Conservation (phyloP, 1,284 basidiomycete species). For the Ceratobasidium sp. region DNA sequence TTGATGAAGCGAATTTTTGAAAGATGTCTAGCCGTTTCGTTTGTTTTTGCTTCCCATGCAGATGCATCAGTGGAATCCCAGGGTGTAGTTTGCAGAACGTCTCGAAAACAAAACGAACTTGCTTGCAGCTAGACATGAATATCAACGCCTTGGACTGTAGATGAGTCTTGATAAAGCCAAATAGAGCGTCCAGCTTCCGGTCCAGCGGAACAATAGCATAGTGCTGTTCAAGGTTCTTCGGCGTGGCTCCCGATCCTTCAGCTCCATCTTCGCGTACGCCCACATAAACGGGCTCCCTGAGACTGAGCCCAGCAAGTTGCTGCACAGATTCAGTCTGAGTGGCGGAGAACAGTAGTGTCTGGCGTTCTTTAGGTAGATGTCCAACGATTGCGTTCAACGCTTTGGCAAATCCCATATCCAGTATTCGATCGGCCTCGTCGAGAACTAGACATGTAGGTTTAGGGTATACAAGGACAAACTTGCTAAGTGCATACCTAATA, state of each 20-base stretch:
- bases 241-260: conserved; percentile 64
- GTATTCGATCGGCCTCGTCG: conserved; percentile 96
- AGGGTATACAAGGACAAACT: conserved; percentile 4
- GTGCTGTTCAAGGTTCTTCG: conserved; percentile 86
- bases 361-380: conserved; percentile 86
- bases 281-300: conserved; percentile 86
- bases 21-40: conserved; percentile 87
- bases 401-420: conserved; percentile 95
- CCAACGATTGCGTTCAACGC: conserved; percentile 91
- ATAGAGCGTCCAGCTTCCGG: conserved; percentile 91
- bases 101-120: conserved; percentile 94
- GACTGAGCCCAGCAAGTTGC: conserved; percentile 90
- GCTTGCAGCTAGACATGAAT: conserved; percentile 96
- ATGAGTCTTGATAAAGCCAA: conserved; percentile 96
- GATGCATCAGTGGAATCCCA: conserved; percentile 88
- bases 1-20: conserved; percentile 81
- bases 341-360: conserved; percentile 96
- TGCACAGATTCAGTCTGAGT: conserved; percentile 94
- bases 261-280: conserved; percentile 65
- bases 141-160: conserved; percentile 93
- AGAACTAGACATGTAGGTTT: conserved; percentile 70
- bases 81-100: conserved; percentile 96
- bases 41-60: conserved; percentile 99
- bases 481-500: conserved; percentile 75
- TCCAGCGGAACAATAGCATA: conserved; percentile 89